Base-by-base conservation (phyloP, 1,284 basidiomycete species). In the Rhodotorula mucilaginosa region DNA sequence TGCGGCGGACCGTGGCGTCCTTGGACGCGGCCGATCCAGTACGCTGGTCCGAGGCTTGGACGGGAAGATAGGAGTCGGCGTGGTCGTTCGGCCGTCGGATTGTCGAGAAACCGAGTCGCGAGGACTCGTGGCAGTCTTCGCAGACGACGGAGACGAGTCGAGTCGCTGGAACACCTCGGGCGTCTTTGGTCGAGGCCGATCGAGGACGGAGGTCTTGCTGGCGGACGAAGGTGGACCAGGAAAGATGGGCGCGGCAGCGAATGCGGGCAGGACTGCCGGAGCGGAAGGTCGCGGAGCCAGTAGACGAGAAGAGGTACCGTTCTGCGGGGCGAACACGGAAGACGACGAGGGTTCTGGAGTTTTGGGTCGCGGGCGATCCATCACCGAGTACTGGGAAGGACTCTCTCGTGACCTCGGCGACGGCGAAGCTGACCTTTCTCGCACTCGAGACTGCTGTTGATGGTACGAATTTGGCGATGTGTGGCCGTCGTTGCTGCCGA, bases 1-100 rank as follows among this genome's bases (percentile, higher is more conserved):
- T n/a, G 34, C 52, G 31, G 39, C 57, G 5, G 72, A 61, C 31
- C 69, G 68, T 1, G 73, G 70, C 15, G 74, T 73, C 29, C 64
- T 66, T 1, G 66, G 74, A 1, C 74, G 68, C 1, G 64, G 61
- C 5, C 71, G 67, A 57, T 70, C 70, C 51, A 74, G 67, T 8
- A 74, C 54, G 29, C 29, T 49, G 29, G 26, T 23, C n/a, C 46
- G 46, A 18, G 39, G 44, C 26, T 13, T 31, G 39, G 31, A 23
- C 2, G 39, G 26, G 4, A n/a, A 56, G 54, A 56, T 26, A 2
- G 51, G 51, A 23, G 54, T 56, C 26, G 54, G 54, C 54, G 54
- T 56, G 26, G 26, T 56, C 26, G 54, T 29, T 29, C 54, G 26
- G n/a, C 54, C 29, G 26, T 15, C 29, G 29, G 54, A 21, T 15